A percentile compares a stretch with the other conserved stretches of the same genome.
phyloP scores from a whole-genome alignment of 1,139 yeast genomes.

The Lodderomyces elongisporus region DNA sequence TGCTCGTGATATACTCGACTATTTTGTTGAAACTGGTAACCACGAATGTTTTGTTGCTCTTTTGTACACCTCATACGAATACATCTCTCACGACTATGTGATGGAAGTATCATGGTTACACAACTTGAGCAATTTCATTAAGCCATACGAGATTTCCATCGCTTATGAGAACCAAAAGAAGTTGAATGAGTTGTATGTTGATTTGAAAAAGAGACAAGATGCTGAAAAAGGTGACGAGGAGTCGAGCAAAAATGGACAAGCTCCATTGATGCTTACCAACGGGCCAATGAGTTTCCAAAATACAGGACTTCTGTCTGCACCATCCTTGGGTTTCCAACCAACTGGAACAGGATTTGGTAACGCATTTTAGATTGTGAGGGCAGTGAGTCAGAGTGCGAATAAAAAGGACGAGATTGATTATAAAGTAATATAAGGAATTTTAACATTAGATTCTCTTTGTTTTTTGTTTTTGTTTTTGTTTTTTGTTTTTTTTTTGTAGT shows the following conservation, averaged over 20 bases:
- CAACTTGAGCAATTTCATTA: slow-evolving; percentile 68
- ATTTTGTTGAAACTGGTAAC: slow-evolving; percentile 96
- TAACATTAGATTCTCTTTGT: too few species aligned
- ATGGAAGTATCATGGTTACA: slow-evolving; percentile 90
- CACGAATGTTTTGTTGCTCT: slow-evolving; percentile 93
- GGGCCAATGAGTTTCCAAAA: slow-evolving; percentile 50
- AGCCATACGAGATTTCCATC: slow-evolving; percentile 85
- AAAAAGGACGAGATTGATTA: too few species aligned
- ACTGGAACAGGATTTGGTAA: slow-evolving; percentile 45
- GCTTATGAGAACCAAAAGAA: slow-evolving; percentile 71
- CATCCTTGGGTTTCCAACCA: slow-evolving; percentile 31
- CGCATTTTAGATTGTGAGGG: slow-evolving; percentile 35
- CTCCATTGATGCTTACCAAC: slow-evolving; percentile 42
- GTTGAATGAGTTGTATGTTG: slow-evolving; percentile 61
- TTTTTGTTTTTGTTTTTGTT: too few species aligned
- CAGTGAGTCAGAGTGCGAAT: too few species aligned
- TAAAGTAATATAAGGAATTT: too few species aligned
- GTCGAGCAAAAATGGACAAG: slow-evolving; percentile 26
- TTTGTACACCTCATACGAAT: slow-evolving; percentile 79
- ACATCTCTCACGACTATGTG: slow-evolving; percentile 77
- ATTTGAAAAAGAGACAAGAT: slow-evolving; percentile 64
- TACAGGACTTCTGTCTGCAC: slow-evolving; percentile 35
- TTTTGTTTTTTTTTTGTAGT: too few species aligned
- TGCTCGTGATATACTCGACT: slow-evolving; percentile 82
- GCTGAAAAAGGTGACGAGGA: slow-evolving; percentile 56